phyloP scores from a whole-genome alignment of 2,329 filamentous ascomycete genomes.

The Colletotrichum orbiculare region DNA sequence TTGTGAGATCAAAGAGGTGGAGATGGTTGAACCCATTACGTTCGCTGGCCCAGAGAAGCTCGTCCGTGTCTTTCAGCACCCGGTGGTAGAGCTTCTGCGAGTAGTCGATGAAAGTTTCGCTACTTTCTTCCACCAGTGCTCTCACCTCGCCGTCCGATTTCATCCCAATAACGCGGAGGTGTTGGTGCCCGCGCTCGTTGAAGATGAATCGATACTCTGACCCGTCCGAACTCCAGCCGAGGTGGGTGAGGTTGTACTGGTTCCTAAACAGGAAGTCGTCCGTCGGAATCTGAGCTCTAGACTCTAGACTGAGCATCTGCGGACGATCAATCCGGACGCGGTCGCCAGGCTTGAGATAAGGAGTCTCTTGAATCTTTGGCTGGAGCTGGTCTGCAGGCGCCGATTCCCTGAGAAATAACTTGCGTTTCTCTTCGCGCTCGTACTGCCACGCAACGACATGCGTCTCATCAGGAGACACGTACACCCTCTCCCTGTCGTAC shows the following conservation, averaged over 20 bases:
- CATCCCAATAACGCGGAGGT: constrained; percentile 39
- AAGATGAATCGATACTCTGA: constrained; percentile 43
- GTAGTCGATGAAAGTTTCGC: constrained; percentile 40
- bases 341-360: constrained; percentile 44
- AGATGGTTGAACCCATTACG: constrained; percentile 44
- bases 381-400: constrained; percentile 42
- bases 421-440: constrained; percentile 35
- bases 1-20: constrained; percentile 40
- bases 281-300: constrained; percentile 37
- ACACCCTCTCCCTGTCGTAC: constrained; percentile 26
- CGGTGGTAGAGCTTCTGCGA: constrained; percentile 23
- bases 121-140: constrained; percentile 40
- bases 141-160: constrained; percentile 34
- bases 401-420: constrained; percentile 41
- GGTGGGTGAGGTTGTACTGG: constrained; percentile 38
- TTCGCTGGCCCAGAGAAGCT: constrained; percentile 45
- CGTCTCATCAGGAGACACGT: constrained; percentile 35
- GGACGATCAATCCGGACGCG: constrained; percentile 40
- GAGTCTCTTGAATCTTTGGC: constrained; percentile 39
- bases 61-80: constrained; percentile 10
- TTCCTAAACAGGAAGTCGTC: constrained; percentile 41
- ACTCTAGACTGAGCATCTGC: constrained; percentile 41
- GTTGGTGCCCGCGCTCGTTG: constrained; percentile 44
- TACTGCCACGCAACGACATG: constrained; percentile 42
- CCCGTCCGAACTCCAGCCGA: constrained; percentile 41